These are phyloP conservation scores for Yamadazyma pseudoaaseri DNA, from an alignment of 1,139 yeast species.

Conservation along the genomic window DNA sequence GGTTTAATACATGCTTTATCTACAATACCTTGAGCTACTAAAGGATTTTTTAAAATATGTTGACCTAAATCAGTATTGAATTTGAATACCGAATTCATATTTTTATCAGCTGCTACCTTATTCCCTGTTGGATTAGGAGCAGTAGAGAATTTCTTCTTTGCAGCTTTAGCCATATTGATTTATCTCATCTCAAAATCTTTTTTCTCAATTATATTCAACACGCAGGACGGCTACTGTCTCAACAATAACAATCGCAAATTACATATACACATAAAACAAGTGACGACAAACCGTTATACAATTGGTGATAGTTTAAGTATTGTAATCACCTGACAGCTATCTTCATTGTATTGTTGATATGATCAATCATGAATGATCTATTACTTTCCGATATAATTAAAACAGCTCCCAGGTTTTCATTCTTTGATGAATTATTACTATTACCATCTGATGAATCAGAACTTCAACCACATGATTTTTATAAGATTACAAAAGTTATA, in stretches of 20 bases:
- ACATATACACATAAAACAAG: background rate
- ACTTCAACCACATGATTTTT: slow-evolving; percentile 30
- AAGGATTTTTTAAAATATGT: slow-evolving; percentile 92
- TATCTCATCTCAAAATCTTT: slow-evolving; percentile 1
- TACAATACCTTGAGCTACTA: slow-evolving; percentile 96
- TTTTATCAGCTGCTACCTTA: slow-evolving; percentile 62
- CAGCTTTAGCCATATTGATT: slow-evolving; percentile 50
- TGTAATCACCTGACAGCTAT: too few species aligned
- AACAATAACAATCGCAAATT: background rate
- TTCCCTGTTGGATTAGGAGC: slow-evolving; percentile 44
- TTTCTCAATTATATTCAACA: background rate
- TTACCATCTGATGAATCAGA: slow-evolving; percentile 17
- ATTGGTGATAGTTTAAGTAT: too few species aligned
- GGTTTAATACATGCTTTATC: slow-evolving; percentile 94
- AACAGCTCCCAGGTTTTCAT: slow-evolving; percentile 27
- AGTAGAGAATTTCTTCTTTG: slow-evolving; percentile 50
- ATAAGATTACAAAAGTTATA: slow-evolving; percentile 28
- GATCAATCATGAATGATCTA: slow-evolving; percentile 5
- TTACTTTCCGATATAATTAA: slow-evolving; percentile 13
- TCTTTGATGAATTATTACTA: slow-evolving; percentile 30
- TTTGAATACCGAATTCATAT: slow-evolving; percentile 81
- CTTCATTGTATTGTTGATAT: too few species aligned
- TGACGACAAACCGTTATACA: too few species aligned
- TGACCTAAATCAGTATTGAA: slow-evolving; percentile 97
- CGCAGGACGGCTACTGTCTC: background rate